A percentile compares a stretch with the other conserved stretches of the same genome.
Conservation (phyloP, 2,329 filamentous ascomycete species). For the Exophiala sp. region DNA sequence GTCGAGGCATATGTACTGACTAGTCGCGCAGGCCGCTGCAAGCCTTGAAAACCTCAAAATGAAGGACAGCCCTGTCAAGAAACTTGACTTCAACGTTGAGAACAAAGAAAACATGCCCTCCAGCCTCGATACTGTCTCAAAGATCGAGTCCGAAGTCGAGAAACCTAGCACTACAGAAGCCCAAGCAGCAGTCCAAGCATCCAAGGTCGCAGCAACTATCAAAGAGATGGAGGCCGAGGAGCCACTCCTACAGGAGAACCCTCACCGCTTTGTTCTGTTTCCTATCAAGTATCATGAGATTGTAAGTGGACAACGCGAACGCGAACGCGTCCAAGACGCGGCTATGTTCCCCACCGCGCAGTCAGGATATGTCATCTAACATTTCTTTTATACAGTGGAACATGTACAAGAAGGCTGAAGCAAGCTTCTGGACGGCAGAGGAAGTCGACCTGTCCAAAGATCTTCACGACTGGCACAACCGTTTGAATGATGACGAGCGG, state of each 20-base stretch:
- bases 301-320: slow-evolving; percentile 10
- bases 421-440: slow-evolving; percentile 99
- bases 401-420: slow-evolving; percentile 99
- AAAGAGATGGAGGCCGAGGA: slow-evolving; percentile 72
- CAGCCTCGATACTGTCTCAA: slow-evolving; percentile 46
- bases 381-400: slow-evolving; percentile 74
- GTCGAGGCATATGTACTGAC: slow-evolving; percentile 37
- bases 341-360: slow-evolving; percentile 36
- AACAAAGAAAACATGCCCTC: slow-evolving; percentile 75
- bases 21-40: slow-evolving; percentile 63
- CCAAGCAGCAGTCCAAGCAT: slow-evolving; percentile 43
- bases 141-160: slow-evolving; percentile 51
- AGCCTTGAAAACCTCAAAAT: slow-evolving; percentile 86
- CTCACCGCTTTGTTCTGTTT: slow-evolving; percentile 93
- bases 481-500: slow-evolving; percentile 90
- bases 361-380: slow-evolving; percentile 27
- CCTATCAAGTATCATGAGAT: slow-evolving; percentile 65
- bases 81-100: slow-evolving; percentile 63
- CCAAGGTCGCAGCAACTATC: slow-evolving; percentile 45
- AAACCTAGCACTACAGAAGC: slow-evolving; percentile 48
- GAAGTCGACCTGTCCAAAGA: slow-evolving; percentile 99
- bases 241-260: slow-evolving; percentile 91
- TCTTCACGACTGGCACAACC: slow-evolving; percentile 98
- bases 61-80: slow-evolving; percentile 80
- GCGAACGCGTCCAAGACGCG: not conserved